phyloP scores from a whole-genome alignment of 257 asterid genomes.

The Solanum virginianum region DNA sequence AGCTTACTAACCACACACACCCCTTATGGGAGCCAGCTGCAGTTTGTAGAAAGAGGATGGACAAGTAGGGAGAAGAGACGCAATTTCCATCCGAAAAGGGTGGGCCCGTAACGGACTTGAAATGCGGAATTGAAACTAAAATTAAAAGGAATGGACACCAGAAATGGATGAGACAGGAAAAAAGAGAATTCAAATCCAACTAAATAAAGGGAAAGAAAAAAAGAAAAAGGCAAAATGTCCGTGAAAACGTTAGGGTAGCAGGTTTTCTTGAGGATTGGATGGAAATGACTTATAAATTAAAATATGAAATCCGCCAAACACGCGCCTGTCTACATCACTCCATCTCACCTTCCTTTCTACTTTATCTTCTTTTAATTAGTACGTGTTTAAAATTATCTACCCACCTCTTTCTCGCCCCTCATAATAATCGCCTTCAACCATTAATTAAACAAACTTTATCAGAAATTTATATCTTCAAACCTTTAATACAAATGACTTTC shows the following conservation, averaged over 20 bases:
- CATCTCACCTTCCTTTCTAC: background rate
- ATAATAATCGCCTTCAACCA: background rate
- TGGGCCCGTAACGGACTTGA: conserved; percentile 25
- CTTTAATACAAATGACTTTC: background rate
- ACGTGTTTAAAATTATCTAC: background rate
- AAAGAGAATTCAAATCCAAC: conserved; percentile 6
- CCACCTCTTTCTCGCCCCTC: background rate
- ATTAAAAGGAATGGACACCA: conserved; percentile 1
- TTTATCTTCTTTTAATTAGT: background rate
- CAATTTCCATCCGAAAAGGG: background rate
- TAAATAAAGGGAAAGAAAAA: background rate
- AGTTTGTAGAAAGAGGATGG: background rate
- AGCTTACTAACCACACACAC: background rate
- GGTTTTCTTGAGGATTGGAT: background rate
- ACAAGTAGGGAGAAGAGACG: background rate
- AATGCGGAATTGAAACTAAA: conserved; percentile 14
- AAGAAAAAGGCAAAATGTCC: conserved; percentile 15
- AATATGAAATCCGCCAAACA: conserved; percentile 12
- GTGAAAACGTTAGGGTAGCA: conserved; percentile 19
- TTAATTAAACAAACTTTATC: background rate
- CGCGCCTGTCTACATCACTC: conserved; percentile 18
- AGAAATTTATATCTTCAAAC: background rate
- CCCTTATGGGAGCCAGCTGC: background rate
- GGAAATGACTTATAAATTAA: background rate
- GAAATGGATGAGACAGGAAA: conserved; percentile 8